A percentile compares a stretch with the other conserved stretches of the same genome.
Conservation (phyloP, 352 stramenopile genomes). For the Aphanomyces astaci region DNA sequence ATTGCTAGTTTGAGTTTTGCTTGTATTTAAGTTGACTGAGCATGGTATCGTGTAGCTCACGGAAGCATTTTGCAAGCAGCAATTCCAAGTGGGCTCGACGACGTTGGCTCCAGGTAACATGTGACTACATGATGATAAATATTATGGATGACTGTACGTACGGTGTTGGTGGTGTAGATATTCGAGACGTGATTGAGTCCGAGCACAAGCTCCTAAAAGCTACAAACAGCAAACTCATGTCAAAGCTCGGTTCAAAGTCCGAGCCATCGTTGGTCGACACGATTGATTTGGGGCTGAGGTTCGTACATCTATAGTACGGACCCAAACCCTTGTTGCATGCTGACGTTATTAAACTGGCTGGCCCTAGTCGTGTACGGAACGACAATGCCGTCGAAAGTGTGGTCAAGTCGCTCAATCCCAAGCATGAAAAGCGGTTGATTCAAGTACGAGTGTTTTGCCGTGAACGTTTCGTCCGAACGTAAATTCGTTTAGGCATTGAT, state of each 20-base stretch:
- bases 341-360: too few relatives aligned
- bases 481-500: slow-evolving; percentile 45
- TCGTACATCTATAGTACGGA: too few relatives aligned
- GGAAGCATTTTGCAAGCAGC: background rate
- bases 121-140: too few relatives aligned
- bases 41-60: slow-evolving; percentile 2
- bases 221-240: background rate
- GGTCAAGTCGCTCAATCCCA: slow-evolving; percentile 11
- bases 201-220: background rate
- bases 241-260: background rate
- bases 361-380: slow-evolving; percentile 3
- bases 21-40: too few relatives aligned
- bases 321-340: too few relatives aligned
- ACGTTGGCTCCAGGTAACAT: slow-evolving; percentile 1
- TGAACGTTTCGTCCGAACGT: too few relatives aligned
- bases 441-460: slow-evolving; percentile 24
- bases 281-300: slow-evolving; percentile 11
- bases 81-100: background rate
- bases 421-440: slow-evolving; percentile 55
- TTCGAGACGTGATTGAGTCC: slow-evolving; percentile 6
- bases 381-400: slow-evolving; percentile 13
- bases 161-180: too few relatives aligned
- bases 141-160: too few relatives aligned
- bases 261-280: slow-evolving; percentile 1
- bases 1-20: too few relatives aligned